Evolutionary conservation across 768 basidiomycete species (phyloP), one percentile per base, ranked within the genome.

Genomic region (Phylloporus rhodoxanthus): DNA sequence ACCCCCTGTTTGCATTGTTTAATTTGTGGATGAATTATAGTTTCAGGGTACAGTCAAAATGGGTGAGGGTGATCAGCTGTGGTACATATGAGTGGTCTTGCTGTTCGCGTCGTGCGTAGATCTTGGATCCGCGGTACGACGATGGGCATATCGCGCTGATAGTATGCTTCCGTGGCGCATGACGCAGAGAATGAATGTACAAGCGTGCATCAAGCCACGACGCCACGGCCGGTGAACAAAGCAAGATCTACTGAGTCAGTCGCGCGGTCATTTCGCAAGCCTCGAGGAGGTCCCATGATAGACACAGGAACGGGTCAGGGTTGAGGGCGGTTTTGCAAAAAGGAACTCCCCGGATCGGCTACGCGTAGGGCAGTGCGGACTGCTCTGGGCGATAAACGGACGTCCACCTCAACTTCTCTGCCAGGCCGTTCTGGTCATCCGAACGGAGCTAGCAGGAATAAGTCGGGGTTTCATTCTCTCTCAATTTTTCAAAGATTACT

Each of bases 381-480:
- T 29, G 5, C 28, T 29, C 28, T 29, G 28, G 28, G 53, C 57
- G 23, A 49, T 6, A 62, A 42, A 42, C 2, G 52, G 60, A 52
- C 11, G 26, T 28, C 26, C 26, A 28, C 26, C 25, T 25, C 26
- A 28, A 5, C 26, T 28, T 28, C 26, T 28, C 26, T n/a, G n/a
- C n/a, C n/a, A n/a, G n/a, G n/a, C 54, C 50, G 53, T 52, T 50
- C 53, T 50, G 48, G 57, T 50, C 54, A 23, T 48, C 47, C 47
- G 32, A 58, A 64, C 62, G 62, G 61, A 62, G 61, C 55, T 61
- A 59, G 51, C 36, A 61, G 62, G 59, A 50, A 64, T 53, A 29
- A 53, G 58, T 59, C 63, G 63, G 63, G 63, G 63, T 66, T 66
- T 64, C 58, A 65, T 65, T 62, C 55, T 60, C 55, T 60, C 60